Evolutionary conservation across 2,329 filamentous ascomycete species (phyloP).

Genomic region (Knoxdaviesia proteae): DNA sequence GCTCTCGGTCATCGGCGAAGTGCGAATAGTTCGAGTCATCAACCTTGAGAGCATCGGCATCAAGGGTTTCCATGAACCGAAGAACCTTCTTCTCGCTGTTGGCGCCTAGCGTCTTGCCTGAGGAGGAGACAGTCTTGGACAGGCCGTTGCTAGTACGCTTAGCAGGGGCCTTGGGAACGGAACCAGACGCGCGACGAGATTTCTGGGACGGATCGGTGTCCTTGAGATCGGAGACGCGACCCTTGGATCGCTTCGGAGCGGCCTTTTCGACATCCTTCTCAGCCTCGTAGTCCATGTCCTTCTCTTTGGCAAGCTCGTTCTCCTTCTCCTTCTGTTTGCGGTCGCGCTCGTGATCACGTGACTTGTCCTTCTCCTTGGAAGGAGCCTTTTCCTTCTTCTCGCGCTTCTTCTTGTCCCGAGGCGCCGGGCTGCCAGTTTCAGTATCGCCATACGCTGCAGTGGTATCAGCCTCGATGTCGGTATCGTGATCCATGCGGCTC

Average conservation of each 20-base stretch:
- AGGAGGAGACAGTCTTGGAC: slow-evolving; percentile 26
- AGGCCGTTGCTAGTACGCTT: slow-evolving; percentile 40
- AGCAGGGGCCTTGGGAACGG: slow-evolving; percentile 24
- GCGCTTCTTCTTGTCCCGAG: slow-evolving; percentile 2
- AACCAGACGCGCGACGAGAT: slow-evolving; percentile 28
- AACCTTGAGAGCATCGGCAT: slow-evolving; percentile 17
- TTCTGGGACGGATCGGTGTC: slow-evolving; percentile 26
- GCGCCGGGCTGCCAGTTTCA: slow-evolving; percentile 3
- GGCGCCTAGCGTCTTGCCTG: slow-evolving; percentile 33
- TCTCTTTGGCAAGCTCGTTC: slow-evolving; percentile 3
- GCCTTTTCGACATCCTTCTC: slow-evolving; percentile 12
- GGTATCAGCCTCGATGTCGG: slow-evolving; percentile 1
- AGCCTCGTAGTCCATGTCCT: slow-evolving; percentile 13
- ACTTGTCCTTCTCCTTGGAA: slow-evolving; percentile 4
- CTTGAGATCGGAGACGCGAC: slow-evolving; percentile 28
- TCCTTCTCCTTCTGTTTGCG: no score
- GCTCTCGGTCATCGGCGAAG: slow-evolving; percentile 20
- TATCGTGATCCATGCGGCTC: not conserved
- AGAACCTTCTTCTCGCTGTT: slow-evolving; percentile 22
- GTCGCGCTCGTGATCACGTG: slow-evolving; percentile 1
- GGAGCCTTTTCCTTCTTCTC: slow-evolving; percentile 6
- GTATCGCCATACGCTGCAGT: slow-evolving; percentile 2
- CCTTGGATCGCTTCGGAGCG: slow-evolving; percentile 15
- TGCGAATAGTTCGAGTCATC: slow-evolving; percentile 18
- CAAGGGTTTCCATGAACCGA: slow-evolving; percentile 17